phyloP scores from a whole-genome alignment of 148 eudicot genomes.

The Rhododendron williamsianum region DNA sequence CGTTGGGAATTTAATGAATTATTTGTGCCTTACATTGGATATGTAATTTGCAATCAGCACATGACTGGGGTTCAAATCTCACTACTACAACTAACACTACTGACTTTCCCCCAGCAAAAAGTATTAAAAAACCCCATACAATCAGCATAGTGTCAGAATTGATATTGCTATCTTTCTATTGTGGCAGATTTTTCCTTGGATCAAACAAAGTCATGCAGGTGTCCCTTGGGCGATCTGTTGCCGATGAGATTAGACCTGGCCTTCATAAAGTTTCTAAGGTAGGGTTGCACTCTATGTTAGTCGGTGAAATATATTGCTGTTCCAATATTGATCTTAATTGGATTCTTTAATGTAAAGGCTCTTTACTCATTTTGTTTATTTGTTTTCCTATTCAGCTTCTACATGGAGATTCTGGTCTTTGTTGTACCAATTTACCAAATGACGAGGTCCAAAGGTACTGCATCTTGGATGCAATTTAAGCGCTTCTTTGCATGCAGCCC shows the following conservation, averaged over 20 bases:
- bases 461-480: background rate
- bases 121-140: background rate
- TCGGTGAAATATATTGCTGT: background rate
- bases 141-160: background rate
- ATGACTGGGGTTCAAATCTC: background rate
- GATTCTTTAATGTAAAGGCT: background rate
- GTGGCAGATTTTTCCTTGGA: slow-evolving; percentile 80
- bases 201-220: slow-evolving; percentile 98
- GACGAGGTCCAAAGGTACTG: slow-evolving; percentile 72
- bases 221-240: slow-evolving; percentile 75
- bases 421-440: slow-evolving; percentile 61
- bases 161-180: background rate
- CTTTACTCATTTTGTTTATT: background rate
- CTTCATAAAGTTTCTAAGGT: slow-evolving; percentile 84
- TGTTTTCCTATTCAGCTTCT: slow-evolving; percentile 41
- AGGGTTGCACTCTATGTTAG: background rate
- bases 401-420: slow-evolving; percentile 80
- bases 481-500: too few species aligned
- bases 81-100: background rate
- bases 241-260: slow-evolving; percentile 70
- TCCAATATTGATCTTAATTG: background rate
- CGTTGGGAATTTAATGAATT: background rate
- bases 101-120: background rate
- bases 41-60: background rate
- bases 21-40: background rate